Evolutionary conservation across 345 rosid species (phyloP), one percentile per base, ranked within the genome.

Genomic region (Acer saccharum): DNA sequence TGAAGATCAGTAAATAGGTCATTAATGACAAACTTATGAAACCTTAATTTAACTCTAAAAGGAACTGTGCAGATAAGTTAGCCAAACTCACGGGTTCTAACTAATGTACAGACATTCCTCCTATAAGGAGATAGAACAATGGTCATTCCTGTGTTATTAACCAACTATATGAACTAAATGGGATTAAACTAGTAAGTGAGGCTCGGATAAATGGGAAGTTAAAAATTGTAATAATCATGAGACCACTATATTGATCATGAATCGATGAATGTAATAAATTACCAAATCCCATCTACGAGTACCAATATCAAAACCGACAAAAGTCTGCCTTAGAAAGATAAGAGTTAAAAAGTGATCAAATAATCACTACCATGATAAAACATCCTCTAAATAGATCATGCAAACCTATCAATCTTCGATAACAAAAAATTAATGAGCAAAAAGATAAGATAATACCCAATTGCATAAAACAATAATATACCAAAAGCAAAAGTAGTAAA

Each of bases 401-500:
- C 21, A 71, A 74, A 55, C 16, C 41, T 10, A 29, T 7, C n/a
- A 11, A 44, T 46, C 43, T 39, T 61, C 54, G 10, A 41, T 16
- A 65, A n/a, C 46, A 16, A 41, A 60, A 69, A 74, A 27, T n/a
- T 1, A 77, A 63, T n/a, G 35, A 18, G 62, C 9, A 29, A 75
- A n/a, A 71, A 32, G 46, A 35, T 29, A 66, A 11, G 44, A 48
- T 12, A 80, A 10, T 9, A 71, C 67, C 63, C 6, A 75, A 50
- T 32, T 1, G 66, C 39, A 64, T 1, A 1, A 74, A n/a, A 5
- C 43, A 41, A 65, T 13, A 75, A 77, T 39, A 72, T 57, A 29
- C 50, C 20, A 23, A 71, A 66, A 71, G 12, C 29, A 11, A 43
- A 71, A 44, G 46, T 20, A 73, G 48, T 18, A 76, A 76, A 61